phyloP scores from a whole-genome alignment of 1,284 basidiomycete genomes.

The Trichosporon sp. region DNA sequence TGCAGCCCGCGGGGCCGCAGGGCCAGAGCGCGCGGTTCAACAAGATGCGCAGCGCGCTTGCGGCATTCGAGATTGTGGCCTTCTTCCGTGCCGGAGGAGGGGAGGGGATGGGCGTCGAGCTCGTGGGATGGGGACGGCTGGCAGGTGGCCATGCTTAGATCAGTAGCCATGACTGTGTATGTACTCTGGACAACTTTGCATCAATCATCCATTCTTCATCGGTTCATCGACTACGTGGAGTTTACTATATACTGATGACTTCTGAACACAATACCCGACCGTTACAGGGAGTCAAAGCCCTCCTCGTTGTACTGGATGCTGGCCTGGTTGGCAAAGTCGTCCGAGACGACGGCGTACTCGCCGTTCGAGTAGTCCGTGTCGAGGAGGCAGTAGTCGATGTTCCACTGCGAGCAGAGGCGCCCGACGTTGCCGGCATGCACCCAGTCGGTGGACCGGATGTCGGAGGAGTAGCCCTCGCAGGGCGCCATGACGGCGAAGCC shows the following conservation, averaged over 20 bases:
- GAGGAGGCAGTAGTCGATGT: not conserved
- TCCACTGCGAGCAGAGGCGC: not conserved
- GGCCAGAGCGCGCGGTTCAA: constrained; percentile 47
- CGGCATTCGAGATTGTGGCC: constrained; percentile 52
- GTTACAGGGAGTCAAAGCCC: no score
- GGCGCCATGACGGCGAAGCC: not conserved
- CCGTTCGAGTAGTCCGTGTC: not conserved
- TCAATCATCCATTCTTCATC: no score
- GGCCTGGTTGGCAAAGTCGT: not conserved
- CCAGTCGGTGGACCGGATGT: not conserved
- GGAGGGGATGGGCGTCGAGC: constrained; percentile 48
- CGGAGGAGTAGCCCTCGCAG: not conserved
- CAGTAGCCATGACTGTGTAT: not conserved
- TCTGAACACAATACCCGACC: no score
- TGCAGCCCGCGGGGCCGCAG: constrained; percentile 42
- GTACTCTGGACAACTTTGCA: constrained; percentile 1
- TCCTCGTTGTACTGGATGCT: not conserved
- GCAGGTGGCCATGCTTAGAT: constrained; percentile 52
- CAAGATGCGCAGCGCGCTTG: constrained; percentile 50
- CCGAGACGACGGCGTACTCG: not conserved
- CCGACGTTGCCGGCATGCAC: not conserved
- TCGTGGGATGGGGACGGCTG: constrained; percentile 54
- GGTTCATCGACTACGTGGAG: no score
- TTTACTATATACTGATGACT: no score
- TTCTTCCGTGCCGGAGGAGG: constrained; percentile 54